Conservation (phyloP, 1,139 yeast genomes). For the Tardiomyces depauwii region DNA sequence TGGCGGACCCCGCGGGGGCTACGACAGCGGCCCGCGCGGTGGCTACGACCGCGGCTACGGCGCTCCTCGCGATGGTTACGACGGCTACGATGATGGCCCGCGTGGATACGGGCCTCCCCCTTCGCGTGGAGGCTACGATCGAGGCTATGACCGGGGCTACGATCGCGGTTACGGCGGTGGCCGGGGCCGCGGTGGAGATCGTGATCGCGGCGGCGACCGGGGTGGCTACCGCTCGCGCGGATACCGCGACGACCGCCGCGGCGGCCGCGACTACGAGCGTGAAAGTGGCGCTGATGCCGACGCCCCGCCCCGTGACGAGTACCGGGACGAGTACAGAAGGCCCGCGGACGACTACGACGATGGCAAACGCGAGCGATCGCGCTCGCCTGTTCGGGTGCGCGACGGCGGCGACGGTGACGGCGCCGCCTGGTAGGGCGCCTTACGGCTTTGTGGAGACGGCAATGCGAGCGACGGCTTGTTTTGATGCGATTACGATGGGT, state of each 20-base stretch:
- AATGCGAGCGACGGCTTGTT: no score
- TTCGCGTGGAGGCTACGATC: conserved; percentile 9
- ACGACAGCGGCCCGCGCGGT: not conserved
- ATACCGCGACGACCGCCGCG: no score
- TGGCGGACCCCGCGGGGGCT: not conserved
- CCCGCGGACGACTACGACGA: conserved; percentile 5
- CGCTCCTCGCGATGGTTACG: not conserved
- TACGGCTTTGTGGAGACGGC: no score
- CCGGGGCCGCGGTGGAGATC: conserved; percentile 4
- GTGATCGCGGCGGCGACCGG: conserved; percentile 7
- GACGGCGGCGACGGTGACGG: conserved; percentile 3
- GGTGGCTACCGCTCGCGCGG: conserved; percentile 5
- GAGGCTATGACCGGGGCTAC: conserved; percentile 9
- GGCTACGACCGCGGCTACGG: not conserved
- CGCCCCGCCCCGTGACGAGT: conserved; percentile 6
- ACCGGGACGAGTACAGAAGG: conserved; percentile 5
- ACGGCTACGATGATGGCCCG: not conserved
- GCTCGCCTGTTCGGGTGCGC: conserved; percentile 1
- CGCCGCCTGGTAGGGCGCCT: not conserved
- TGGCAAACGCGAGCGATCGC: conserved; percentile 3
- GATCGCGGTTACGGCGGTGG: conserved; percentile 9
- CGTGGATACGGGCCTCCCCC: not conserved
- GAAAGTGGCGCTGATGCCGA: no score
- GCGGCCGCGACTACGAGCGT: no score
- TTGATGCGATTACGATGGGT: not conserved